Percentiles rank a stretch among this genome's conserved stretches.
phyloP scores from a whole-genome alignment of 495 filamentous ascomycete genomes.

The Hypoxylon lienhwacheense region DNA sequence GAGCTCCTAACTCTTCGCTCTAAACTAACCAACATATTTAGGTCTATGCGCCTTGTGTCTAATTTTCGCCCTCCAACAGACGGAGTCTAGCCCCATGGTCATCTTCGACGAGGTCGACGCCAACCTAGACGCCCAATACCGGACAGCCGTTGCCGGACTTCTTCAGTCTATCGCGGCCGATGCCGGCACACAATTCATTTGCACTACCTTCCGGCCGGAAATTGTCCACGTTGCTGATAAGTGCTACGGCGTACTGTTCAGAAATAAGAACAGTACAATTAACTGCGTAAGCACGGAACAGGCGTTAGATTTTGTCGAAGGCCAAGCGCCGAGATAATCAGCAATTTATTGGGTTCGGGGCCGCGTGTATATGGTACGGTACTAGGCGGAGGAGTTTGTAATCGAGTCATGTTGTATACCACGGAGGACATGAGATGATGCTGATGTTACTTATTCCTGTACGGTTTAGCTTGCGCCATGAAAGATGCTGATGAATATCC shows the following conservation, averaged over 20 bases:
- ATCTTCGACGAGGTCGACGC: constrained; percentile 99
- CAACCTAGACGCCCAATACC: constrained; percentile 96
- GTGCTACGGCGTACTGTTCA: constrained; percentile 94
- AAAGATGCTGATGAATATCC: constrained; percentile 20
- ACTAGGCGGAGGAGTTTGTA: constrained; percentile 14
- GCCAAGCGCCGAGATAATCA: constrained; percentile 48
- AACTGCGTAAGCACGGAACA: constrained; percentile 85
- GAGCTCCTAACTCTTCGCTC: not conserved
- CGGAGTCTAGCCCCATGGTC: constrained; percentile 96
- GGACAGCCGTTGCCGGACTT: constrained; percentile 89
- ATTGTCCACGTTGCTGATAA: constrained; percentile 95
- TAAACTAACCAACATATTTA: constrained; percentile 43
- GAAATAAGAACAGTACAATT: constrained; percentile 88
- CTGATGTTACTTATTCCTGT: constrained; percentile 2
- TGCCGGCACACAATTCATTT: constrained; percentile 69
- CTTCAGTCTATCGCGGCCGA: constrained; percentile 71
- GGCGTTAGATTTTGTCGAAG: constrained; percentile 92
- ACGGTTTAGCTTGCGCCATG: constrained; percentile 9
- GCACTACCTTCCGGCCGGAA: constrained; percentile 96
- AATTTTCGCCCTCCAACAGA: constrained; percentile 98
- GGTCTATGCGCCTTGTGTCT: constrained; percentile 93
- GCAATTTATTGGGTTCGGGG: not conserved
- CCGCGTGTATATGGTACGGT: constrained; percentile 17
- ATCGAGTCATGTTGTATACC: constrained; percentile 23
- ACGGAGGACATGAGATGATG: constrained; percentile 6